These are phyloP conservation scores for Prunus armeniaca DNA, from an alignment of 306 rosid species.

Conservation along the genomic window DNA sequence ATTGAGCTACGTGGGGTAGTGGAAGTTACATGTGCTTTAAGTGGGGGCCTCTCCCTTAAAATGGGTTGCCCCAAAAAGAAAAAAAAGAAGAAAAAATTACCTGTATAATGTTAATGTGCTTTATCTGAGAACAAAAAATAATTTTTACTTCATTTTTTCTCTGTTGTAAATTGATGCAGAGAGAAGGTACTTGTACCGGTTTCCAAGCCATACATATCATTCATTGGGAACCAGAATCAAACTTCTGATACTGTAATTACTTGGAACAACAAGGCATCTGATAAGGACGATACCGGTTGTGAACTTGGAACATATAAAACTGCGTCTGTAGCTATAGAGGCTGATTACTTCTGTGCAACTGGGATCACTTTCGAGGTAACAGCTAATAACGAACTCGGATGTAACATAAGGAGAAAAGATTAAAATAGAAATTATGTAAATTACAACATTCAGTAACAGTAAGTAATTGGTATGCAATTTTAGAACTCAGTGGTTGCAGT, in stretches of 20 bases:
- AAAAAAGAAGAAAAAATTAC: background rate
- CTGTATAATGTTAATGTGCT: background rate
- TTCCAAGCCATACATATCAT: conserved; percentile 74
- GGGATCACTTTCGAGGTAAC: conserved; percentile 69
- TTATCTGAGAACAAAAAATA: background rate
- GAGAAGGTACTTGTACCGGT: conserved; percentile 74
- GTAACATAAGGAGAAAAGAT: background rate
- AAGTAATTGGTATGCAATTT: background rate
- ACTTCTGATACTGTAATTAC: conserved; percentile 48
- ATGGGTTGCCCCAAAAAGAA: background rate
- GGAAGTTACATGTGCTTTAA: background rate
- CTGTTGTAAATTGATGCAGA: conserved; percentile 41
- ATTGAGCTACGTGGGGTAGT: conserved; percentile 8
- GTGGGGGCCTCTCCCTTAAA: conserved; percentile 4
- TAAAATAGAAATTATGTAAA: background rate
- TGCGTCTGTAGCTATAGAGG: conserved; percentile 73
- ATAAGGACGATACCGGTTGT: conserved; percentile 46
- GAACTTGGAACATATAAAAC: conserved; percentile 68
- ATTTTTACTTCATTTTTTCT: background rate
- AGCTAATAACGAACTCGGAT: background rate
- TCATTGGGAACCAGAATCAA: conserved; percentile 52
- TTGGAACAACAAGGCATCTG: conserved; percentile 86
- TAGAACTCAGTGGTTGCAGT: conserved; percentile 74
- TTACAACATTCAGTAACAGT: background rate
- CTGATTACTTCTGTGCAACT: conserved; percentile 82